Percentiles rank a stretch among this genome's conserved stretches.
These are phyloP conservation scores for Leishmania mexicana DNA, from an alignment of 208 protist genomes.

Conservation along the genomic window DNA sequence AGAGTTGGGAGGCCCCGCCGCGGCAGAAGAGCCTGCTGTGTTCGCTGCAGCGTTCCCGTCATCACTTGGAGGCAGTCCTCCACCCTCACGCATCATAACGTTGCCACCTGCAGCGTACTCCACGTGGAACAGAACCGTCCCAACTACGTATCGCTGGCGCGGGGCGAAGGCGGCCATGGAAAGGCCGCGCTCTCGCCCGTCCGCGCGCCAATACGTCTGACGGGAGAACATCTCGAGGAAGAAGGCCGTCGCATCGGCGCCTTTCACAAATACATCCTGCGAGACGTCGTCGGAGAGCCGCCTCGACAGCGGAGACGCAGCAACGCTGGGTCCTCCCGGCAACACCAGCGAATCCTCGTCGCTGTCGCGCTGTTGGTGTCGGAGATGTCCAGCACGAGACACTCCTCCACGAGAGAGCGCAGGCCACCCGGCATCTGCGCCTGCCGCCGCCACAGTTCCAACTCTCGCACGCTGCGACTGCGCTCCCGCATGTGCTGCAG, in stretches of 20 bases:
- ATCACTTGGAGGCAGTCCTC: neutral
- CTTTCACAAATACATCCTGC: conserved; percentile 17
- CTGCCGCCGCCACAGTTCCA: neutral
- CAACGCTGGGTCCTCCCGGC: neutral
- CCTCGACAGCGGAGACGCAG: too few relatives aligned
- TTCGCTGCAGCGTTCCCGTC: neutral
- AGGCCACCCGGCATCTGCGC: neutral
- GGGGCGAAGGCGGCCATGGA: conserved; percentile 20
- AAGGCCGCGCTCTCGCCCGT: conserved; percentile 23
- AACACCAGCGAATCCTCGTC: neutral
- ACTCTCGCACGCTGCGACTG: conserved; percentile 10
- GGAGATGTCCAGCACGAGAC: neutral
- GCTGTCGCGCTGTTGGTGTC: neutral
- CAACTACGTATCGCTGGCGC: neutral
- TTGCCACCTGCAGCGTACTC: neutral
- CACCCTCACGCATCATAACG: neutral
- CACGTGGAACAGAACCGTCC: conserved; percentile 18
- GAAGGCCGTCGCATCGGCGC: conserved; percentile 18
- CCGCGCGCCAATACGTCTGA: conserved; percentile 12
- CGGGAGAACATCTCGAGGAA: conserved; percentile 14
- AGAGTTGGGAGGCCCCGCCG: neutral
- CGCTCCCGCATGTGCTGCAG: neutral
- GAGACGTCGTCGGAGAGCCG: too few relatives aligned
- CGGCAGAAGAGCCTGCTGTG: neutral
- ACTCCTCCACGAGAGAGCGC: conserved; percentile 6